phyloP scores from a whole-genome alignment of 2,329 filamentous ascomycete genomes.

The Ophiocordyceps polyrhachis-furcata region DNA sequence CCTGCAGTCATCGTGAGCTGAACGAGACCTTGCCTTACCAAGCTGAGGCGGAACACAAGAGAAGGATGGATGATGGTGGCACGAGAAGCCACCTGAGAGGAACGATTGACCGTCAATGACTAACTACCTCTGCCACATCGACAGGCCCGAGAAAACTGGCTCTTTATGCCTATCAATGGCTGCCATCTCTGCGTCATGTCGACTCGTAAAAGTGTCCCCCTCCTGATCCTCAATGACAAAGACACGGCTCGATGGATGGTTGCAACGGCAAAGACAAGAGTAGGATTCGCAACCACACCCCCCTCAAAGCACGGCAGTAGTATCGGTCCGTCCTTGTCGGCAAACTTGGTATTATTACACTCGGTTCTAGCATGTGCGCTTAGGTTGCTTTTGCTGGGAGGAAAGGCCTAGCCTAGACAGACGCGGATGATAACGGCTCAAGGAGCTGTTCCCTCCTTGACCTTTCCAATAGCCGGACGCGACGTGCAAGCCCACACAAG shows the following conservation, averaged over 20 bases:
- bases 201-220: background rate
- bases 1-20: background rate
- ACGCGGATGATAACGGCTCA: background rate
- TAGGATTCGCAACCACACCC: conserved; percentile 2
- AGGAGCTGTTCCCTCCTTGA: no score
- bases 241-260: background rate
- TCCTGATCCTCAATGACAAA: no score
- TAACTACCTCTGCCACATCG: background rate
- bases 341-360: background rate
- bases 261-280: background rate
- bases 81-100: no score
- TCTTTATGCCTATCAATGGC: background rate
- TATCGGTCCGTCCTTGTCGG: background rate
- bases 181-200: background rate
- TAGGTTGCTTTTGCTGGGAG: background rate
- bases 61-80: background rate
- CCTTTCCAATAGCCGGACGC: no score
- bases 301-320: conserved; percentile 1
- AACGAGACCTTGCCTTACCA: background rate
- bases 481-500: no score
- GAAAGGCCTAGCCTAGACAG: background rate
- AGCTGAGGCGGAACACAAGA: background rate
- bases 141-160: background rate
- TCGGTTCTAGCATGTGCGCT: background rate
- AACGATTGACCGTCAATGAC: background rate